Conservation (phyloP, 129 eudicot species). For the Apium graveolens region DNA sequence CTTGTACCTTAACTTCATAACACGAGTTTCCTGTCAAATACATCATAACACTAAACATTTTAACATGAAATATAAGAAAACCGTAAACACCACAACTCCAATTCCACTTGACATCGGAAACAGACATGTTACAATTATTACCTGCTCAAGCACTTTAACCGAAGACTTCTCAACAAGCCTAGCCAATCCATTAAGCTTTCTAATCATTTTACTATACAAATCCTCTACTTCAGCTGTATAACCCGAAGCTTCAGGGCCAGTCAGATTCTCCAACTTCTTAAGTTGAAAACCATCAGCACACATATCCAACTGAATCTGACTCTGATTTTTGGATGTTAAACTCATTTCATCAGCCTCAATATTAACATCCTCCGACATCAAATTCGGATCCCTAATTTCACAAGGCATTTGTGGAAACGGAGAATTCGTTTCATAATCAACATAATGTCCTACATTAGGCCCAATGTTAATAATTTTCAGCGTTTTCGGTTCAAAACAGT, state of each 20-base stretch:
- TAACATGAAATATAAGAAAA: not conserved
- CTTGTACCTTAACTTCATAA: conserved; percentile 65
- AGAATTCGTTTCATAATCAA: conserved; percentile 52
- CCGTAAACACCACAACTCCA: not conserved
- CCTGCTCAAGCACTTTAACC: conserved; percentile 80
- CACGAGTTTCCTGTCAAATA: conserved; percentile 52
- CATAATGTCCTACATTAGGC: conserved; percentile 71
- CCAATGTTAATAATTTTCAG: conserved; percentile 66
- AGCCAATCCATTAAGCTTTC: conserved; percentile 51
- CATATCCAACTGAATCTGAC: conserved; percentile 34
- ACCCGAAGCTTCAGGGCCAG: conserved; percentile 45
- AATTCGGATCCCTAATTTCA: conserved; percentile 26
- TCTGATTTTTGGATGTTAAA: conserved; percentile 31
- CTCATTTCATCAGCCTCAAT: conserved; percentile 14
- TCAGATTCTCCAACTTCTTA: conserved; percentile 47
- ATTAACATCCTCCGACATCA: conserved; percentile 54
- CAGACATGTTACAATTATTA: not conserved
- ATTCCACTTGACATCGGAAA: not conserved
- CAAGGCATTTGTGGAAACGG: conserved; percentile 49
- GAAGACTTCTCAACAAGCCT: conserved; percentile 62
- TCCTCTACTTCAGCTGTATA: conserved; percentile 63
- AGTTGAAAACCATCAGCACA: conserved; percentile 55
- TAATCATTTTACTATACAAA: conserved; percentile 77
- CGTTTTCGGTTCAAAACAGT: conserved; percentile 44
- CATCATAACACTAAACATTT: not conserved